These are phyloP conservation scores for Clitoria ternatea DNA, from an alignment of 306 rosid species.

Conservation along the genomic window DNA sequence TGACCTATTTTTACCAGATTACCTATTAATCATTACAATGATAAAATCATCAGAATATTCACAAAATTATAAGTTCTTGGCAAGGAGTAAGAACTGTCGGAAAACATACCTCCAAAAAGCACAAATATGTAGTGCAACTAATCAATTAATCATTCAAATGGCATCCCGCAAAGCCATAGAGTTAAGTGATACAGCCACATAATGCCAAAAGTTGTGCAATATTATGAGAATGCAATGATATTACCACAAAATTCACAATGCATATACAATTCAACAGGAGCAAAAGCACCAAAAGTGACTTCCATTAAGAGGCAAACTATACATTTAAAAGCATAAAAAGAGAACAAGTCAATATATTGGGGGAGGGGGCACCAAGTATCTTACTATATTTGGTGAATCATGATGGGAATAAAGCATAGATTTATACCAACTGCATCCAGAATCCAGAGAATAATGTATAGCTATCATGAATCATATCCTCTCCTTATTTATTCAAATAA, in stretches of 20 bases:
- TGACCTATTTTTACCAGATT: neutral
- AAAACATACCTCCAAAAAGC: neutral
- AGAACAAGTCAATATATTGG: neutral
- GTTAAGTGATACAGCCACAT: neutral
- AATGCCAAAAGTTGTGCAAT: neutral
- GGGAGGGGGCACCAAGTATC: neutral
- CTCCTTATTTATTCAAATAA: neutral
- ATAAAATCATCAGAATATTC: neutral
- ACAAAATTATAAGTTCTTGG: neutral
- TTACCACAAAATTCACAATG: neutral
- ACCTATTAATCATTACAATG: neutral
- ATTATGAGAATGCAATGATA: neutral
- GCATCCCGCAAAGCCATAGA: neutral
- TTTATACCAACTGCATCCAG: neutral
- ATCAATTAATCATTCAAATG: neutral
- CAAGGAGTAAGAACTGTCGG: neutral
- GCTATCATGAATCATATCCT: neutral
- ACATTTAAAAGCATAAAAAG: slow-evolving; percentile 5
- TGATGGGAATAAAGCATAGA: neutral
- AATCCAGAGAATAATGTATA: neutral
- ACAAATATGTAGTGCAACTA: neutral
- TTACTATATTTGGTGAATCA: neutral
- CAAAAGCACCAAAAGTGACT: neutral
- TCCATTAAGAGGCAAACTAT: neutral
- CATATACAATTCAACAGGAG: neutral